Conservation (phyloP, 2,329 filamentous ascomycete genomes). For the Talaromyces islandicus region DNA sequence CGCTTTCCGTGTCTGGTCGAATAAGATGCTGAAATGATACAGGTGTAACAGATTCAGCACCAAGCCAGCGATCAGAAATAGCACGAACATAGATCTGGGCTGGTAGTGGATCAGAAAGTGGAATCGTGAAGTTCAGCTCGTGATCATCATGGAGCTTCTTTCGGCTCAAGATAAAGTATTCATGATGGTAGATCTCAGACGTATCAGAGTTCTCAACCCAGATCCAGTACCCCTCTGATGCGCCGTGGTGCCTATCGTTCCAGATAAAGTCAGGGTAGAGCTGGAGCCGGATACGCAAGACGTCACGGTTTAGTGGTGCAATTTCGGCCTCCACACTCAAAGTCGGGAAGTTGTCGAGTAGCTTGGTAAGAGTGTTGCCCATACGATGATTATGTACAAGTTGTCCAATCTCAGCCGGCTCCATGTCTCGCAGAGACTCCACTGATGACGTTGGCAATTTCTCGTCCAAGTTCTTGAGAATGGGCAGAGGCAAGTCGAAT, state of each 20-base stretch:
- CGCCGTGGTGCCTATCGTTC: slow-evolving; percentile 91
- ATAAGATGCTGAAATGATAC: slow-evolving; percentile 98
- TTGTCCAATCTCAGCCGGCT: slow-evolving; percentile 78
- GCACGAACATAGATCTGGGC: slow-evolving; percentile 94
- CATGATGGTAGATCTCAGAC: slow-evolving; percentile 94
- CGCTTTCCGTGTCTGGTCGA: slow-evolving; percentile 91
- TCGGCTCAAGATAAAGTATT: slow-evolving; percentile 88
- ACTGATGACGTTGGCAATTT: slow-evolving; percentile 68
- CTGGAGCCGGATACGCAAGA: slow-evolving; percentile 81
- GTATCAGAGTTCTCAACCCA: slow-evolving; percentile 99
- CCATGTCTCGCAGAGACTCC: slow-evolving; percentile 87
- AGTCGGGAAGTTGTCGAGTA: slow-evolving; percentile 88
- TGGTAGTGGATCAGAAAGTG: slow-evolving; percentile 83
- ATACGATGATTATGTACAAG: slow-evolving; percentile 88
- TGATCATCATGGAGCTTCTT: slow-evolving; percentile 93
- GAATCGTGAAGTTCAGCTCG: slow-evolving; percentile 96
- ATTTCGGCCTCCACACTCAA: slow-evolving; percentile 89
- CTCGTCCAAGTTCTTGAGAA: slow-evolving; percentile 79
- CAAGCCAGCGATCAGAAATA: slow-evolving; percentile 92
- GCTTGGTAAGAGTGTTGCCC: slow-evolving; percentile 71
- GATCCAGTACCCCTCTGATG: slow-evolving; percentile 93
- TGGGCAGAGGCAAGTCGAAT: slow-evolving; percentile 79
- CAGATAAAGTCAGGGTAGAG: slow-evolving; percentile 87
- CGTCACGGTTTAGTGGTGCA: slow-evolving; percentile 88
- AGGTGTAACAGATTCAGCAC: slow-evolving; percentile 89